These are phyloP conservation scores for Chrysanthemum lavandulifolium DNA, from an alignment of 129 eudicot genomes.

Conservation along the genomic window DNA sequence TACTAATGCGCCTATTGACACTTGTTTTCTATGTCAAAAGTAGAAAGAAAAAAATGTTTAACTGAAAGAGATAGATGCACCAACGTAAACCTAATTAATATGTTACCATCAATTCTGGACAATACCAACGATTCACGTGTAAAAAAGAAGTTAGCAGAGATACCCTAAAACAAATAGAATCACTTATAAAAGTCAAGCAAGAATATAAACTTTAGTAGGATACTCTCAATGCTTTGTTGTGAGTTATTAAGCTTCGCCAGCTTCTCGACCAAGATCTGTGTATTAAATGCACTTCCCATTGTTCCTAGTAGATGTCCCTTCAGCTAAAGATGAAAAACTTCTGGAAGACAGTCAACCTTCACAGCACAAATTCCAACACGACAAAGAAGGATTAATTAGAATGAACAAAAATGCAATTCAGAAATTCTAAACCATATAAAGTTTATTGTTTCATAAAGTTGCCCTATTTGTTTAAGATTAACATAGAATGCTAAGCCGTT, in stretches of 20 bases:
- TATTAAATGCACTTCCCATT: slow-evolving; percentile 81
- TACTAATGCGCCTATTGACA: neutral
- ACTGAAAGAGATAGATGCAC: neutral
- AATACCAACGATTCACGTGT: neutral
- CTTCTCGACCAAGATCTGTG: slow-evolving; percentile 87
- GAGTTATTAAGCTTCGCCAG: slow-evolving; percentile 81
- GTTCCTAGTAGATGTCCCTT: slow-evolving; percentile 23
- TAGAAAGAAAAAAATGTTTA: neutral
- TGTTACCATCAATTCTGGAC: neutral
- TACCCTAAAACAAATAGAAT: neutral
- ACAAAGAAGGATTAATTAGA: neutral
- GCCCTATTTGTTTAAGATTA: no score
- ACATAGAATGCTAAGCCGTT: no score
- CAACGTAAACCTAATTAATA: slow-evolving; percentile 7
- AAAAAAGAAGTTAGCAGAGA: neutral
- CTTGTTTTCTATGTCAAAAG: neutral
- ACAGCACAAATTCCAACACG: slow-evolving; percentile 23
- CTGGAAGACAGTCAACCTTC: slow-evolving; percentile 38
- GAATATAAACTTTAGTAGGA: slow-evolving; percentile 43
- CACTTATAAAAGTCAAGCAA: neutral
- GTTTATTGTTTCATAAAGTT: no score
- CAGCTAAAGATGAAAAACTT: slow-evolving; percentile 21
- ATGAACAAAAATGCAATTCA: slow-evolving; percentile 14
- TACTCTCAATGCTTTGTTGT: slow-evolving; percentile 98
- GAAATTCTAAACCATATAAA: neutral